Percentiles rank a stretch among this genome's conserved stretches.
phyloP scores from a whole-genome alignment of 192 early-diverging fungal genomes.

The Coemansia interrupta region DNA sequence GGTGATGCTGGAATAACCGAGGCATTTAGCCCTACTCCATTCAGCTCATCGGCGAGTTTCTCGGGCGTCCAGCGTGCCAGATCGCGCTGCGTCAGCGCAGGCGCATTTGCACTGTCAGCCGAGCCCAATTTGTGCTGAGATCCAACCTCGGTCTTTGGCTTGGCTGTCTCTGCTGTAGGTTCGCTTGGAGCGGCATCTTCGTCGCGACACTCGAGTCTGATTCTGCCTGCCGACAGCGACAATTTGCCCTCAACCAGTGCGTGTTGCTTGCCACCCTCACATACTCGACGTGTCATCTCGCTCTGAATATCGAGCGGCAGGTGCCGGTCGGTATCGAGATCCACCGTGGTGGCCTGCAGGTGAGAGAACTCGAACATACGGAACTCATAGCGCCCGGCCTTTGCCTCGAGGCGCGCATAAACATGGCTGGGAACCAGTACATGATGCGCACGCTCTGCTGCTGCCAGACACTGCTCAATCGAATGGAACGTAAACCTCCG shows the following conservation, averaged over 20 bases:
- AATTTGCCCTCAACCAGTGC: conserved; percentile 33
- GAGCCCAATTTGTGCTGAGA: background rate
- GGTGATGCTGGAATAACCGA: conserved; percentile 2
- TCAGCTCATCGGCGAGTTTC: conserved; percentile 37
- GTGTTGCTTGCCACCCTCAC: conserved; percentile 35
- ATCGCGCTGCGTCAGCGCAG: background rate
- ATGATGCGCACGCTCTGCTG: conserved; percentile 32
- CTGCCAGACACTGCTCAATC: conserved; percentile 37
- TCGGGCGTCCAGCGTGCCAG: conserved; percentile 38
- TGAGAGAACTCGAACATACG: conserved; percentile 35
- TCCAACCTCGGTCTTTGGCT: background rate
- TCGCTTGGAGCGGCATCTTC: background rate
- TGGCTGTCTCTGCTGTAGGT: too few relatives aligned
- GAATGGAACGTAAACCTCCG: conserved; percentile 29
- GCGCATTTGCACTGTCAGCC: background rate
- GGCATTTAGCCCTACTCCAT: conserved; percentile 36
- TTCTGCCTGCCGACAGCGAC: conserved; percentile 38
- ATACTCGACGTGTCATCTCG: conserved; percentile 39
- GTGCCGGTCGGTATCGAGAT: conserved; percentile 46
- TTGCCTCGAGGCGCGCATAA: conserved; percentile 23
- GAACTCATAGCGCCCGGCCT: conserved; percentile 23
- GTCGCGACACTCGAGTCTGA: conserved; percentile 24
- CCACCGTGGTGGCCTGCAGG: conserved; percentile 40
- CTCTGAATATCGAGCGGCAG: conserved; percentile 42
- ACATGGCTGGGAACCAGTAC: conserved; percentile 44